Evolutionary conservation across 345 rosid genomes (phyloP).

Genomic region (Jatropha curcas): DNA sequence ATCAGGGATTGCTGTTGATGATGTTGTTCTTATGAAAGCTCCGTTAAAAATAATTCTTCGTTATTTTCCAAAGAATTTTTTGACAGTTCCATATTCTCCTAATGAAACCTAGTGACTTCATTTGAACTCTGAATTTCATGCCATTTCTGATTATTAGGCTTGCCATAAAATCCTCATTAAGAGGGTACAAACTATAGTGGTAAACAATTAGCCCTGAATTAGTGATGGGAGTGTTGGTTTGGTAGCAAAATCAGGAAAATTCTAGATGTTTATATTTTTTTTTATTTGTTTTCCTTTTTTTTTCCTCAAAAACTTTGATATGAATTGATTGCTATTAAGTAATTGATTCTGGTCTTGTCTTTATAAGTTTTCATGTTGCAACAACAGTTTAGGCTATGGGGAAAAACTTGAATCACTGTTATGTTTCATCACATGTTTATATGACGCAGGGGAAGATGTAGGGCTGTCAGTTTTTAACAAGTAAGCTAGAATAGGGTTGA

Average conservation of each 20-base stretch:
- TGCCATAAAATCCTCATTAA: neutral
- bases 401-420: neutral
- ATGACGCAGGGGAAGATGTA: too few relatives aligned
- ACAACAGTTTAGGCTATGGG: neutral
- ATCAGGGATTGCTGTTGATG: neutral
- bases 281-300: neutral
- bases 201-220: neutral
- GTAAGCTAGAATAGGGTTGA: too few relatives aligned
- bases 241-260: neutral
- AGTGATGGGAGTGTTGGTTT: neutral
- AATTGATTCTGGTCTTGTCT: neutral
- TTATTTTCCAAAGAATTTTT: neutral
- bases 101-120: constrained; percentile 6
- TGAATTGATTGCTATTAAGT: neutral
- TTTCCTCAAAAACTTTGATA: neutral
- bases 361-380: neutral
- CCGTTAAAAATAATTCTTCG: neutral
- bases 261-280: neutral
- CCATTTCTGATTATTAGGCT: too few relatives aligned
- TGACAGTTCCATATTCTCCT: neutral
- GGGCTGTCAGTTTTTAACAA: too few relatives aligned
- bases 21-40: neutral
- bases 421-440: too few relatives aligned
- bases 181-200: neutral
- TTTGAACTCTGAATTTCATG: neutral